Evolutionary conservation across 805 yeast species (phyloP), one percentile per base, ranked within the genome.

Genomic region (Lachancea kluyveri): DNA sequence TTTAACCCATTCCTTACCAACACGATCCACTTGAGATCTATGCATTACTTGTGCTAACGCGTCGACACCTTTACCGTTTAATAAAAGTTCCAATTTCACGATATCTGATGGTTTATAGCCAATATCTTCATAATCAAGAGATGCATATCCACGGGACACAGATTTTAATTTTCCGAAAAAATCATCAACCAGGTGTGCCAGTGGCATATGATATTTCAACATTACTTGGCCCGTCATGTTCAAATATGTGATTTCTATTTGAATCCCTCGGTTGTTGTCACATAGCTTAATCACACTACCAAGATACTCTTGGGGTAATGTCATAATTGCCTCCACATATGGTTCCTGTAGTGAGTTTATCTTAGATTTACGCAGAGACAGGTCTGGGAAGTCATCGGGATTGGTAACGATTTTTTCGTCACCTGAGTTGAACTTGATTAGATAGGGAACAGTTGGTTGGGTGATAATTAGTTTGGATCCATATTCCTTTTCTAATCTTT

Each of bases 371-470:
- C 60, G 61, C 6, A 48, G 46, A 8, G 59, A 46, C 27, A 54
- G 48, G 31, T 77, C 86, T 0, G 97, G 97, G 57, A 90, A 90
- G 31, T 86, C 92, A 50, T 86, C 92, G 0, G 98, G 97, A 49
- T 90, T 92, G 2, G 92, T 80, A 37, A 92, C 70, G 10, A 79
- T 67, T 36, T 67, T 59, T 37, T 76, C 83, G 0, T 57, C 59
- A 0, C 86, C 94, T 44, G 82, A 78, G 28, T 64, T 65, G 50
- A 71, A 77, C n/a, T 74, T 67, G 8, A 92, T 64, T 46, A 79
- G 75, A 54, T 88, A 92, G 0, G 97, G 97, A 8, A 90, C 98
- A 0, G 96, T 88, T 1, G 98, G 96, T 7, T 94, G 88, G 0
- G 97, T 92, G 37, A 90, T 77, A 39, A 90, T 86, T 41, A 90